Conservation (phyloP, 164 flowering plant species). For the Vitis labrusca region DNA sequence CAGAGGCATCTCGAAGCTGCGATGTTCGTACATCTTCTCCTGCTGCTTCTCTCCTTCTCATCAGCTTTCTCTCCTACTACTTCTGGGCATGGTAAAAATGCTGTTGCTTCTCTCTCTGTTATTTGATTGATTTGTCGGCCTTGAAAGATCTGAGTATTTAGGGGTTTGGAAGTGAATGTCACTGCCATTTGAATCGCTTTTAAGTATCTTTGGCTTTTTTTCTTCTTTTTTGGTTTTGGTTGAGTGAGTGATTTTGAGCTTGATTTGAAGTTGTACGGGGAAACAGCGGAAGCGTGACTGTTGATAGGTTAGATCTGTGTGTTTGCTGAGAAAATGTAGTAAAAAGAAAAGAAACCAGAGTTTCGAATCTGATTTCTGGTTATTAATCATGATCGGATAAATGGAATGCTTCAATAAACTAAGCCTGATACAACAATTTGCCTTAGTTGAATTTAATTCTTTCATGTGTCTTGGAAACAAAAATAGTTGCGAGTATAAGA, state of each 20-base stretch:
- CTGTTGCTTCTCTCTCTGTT: constrained; percentile 3
- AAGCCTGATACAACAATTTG: neutral
- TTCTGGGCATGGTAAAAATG: constrained; percentile 27
- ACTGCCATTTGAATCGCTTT: neutral
- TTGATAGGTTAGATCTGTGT: neutral
- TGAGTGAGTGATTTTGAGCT: neutral
- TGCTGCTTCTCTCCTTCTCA: constrained; percentile 24
- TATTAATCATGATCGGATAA: neutral
- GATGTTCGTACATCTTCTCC: constrained; percentile 23
- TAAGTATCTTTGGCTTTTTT: neutral
- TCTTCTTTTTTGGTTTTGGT: neutral
- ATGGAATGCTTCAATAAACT: neutral
- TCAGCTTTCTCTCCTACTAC: constrained; percentile 19
- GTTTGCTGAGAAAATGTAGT: constrained; percentile 1
- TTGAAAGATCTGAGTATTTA: neutral
- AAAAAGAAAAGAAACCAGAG: neutral
- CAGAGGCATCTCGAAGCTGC: constrained; percentile 3
- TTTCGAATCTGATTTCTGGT: neutral
- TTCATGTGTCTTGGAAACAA: too few relatives aligned
- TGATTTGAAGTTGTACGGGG: neutral
- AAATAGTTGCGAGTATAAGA: too few relatives aligned
- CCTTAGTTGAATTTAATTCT: too few relatives aligned
- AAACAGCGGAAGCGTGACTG: neutral
- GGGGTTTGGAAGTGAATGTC: neutral
- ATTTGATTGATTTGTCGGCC: neutral